Evolutionary conservation across 257 asterid species (phyloP).

Genomic region (Ilex aquifolium): DNA sequence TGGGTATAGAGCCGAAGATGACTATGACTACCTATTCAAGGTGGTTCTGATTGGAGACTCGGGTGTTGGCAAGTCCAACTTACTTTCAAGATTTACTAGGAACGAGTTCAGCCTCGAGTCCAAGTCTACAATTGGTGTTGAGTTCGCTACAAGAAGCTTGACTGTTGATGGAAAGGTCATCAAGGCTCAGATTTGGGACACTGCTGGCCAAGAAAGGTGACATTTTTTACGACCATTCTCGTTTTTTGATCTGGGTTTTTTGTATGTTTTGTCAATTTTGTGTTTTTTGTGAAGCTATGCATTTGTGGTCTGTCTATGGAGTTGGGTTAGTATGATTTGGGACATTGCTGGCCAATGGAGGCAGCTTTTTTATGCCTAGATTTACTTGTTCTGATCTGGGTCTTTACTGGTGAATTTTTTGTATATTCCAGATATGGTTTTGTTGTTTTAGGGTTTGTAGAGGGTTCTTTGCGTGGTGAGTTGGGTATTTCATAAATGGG

Average conservation of each 20-base stretch:
- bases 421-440: no score
- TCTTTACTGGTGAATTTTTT: no score
- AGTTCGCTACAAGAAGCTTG: constrained; percentile 83
- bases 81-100: constrained; percentile 81
- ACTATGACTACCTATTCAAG: constrained; percentile 82
- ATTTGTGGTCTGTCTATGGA: no score
- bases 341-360: no score
- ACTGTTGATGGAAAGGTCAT: constrained; percentile 70
- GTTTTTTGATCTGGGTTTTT: constrained; percentile 25
- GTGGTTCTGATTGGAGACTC: constrained; percentile 82
- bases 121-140: constrained; percentile 85
- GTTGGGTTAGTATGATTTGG: no score
- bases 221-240: constrained; percentile 5
- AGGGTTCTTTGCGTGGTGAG: neutral
- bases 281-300: neutral
- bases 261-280: constrained; percentile 9
- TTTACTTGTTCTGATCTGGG: no score
- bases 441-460: no score
- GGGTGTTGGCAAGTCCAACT: constrained; percentile 81
- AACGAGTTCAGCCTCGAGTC: constrained; percentile 89
- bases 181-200: constrained; percentile 96
- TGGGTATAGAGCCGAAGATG: constrained; percentile 82
- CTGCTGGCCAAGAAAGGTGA: constrained; percentile 91
- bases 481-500: constrained; percentile 9
- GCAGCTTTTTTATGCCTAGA: no score